Conservation (phyloP, 1,284 basidiomycete species). For the Xerocomus amazonicus region DNA sequence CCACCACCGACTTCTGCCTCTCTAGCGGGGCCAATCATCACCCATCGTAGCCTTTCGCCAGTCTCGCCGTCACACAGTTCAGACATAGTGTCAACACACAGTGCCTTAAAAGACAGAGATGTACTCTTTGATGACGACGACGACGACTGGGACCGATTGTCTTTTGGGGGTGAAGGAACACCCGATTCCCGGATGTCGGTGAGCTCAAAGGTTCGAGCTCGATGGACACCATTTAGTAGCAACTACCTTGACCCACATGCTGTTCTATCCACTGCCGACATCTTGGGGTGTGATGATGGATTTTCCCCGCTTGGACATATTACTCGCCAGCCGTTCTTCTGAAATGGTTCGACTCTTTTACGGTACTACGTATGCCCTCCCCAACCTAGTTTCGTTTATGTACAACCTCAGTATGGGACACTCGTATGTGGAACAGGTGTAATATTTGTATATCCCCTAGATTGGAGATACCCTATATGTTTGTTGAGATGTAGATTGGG, state of each 20-base stretch:
- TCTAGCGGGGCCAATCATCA: slow-evolving; percentile 28
- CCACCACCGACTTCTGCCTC: slow-evolving; percentile 53
- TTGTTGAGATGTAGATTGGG: not conserved
- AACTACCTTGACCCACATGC: slow-evolving; percentile 28
- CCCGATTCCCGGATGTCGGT: slow-evolving; percentile 14
- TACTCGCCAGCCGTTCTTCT: slow-evolving; percentile 22
- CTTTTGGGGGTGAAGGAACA: slow-evolving; percentile 21
- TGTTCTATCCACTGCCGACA: slow-evolving; percentile 21
- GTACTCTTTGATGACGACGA: slow-evolving; percentile 24
- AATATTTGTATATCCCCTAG: slow-evolving; percentile 21
- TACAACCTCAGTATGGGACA: slow-evolving; percentile 11
- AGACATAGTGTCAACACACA: slow-evolving; percentile 4
- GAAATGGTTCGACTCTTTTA: not conserved
- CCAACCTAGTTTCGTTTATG: not conserved
- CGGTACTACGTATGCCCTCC: not conserved
- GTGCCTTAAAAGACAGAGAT: slow-evolving; percentile 18
- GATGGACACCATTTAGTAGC: slow-evolving; percentile 25
- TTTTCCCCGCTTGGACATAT: slow-evolving; percentile 20
- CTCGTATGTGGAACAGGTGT: slow-evolving; percentile 18
- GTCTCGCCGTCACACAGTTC: slow-evolving; percentile 16
- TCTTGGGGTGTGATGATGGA: slow-evolving; percentile 23
- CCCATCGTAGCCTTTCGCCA: slow-evolving; percentile 27
- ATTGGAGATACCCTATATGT: slow-evolving; percentile 25
- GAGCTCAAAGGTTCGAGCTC: slow-evolving; percentile 12
- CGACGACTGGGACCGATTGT: slow-evolving; percentile 26